Evolutionary conservation across 371 early-diverging fungal genomes (phyloP).

Genomic region (Mortierella sp.): DNA sequence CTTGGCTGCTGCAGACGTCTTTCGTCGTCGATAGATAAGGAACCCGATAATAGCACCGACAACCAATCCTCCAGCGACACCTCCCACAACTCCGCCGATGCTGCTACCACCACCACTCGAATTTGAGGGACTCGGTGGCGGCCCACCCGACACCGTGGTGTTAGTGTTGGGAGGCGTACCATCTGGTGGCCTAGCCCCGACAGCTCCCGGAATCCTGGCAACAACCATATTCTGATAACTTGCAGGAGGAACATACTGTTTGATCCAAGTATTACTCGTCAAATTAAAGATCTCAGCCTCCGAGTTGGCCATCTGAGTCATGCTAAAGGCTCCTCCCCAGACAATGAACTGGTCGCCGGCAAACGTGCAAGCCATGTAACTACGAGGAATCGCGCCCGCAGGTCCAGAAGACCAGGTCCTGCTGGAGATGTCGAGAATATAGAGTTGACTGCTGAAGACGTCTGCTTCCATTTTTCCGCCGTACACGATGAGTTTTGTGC

Average conservation of each 20-base stretch:
- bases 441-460: background rate
- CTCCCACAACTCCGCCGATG: background rate
- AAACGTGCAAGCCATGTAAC: background rate
- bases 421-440: background rate
- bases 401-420: background rate
- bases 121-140: too few species aligned
- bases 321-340: background rate
- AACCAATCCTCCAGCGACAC: background rate
- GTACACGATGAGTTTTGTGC: background rate
- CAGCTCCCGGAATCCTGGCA: background rate
- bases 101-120: background rate
- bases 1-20: background rate
- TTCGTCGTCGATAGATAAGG: background rate
- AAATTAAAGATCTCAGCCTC: background rate
- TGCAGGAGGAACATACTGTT: background rate
- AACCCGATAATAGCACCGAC: background rate
- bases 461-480: background rate
- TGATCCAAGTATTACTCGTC: background rate
- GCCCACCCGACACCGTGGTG: too few species aligned
- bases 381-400: background rate
- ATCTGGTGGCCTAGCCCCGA: background rate
- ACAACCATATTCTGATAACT: background rate
- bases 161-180: too few species aligned
- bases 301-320: background rate
- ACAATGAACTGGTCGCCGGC: background rate